Evolutionary conservation across 305 asterid genomes (phyloP), one percentile per base, ranked within the genome.

Genomic region (Fraxinus velutina): DNA sequence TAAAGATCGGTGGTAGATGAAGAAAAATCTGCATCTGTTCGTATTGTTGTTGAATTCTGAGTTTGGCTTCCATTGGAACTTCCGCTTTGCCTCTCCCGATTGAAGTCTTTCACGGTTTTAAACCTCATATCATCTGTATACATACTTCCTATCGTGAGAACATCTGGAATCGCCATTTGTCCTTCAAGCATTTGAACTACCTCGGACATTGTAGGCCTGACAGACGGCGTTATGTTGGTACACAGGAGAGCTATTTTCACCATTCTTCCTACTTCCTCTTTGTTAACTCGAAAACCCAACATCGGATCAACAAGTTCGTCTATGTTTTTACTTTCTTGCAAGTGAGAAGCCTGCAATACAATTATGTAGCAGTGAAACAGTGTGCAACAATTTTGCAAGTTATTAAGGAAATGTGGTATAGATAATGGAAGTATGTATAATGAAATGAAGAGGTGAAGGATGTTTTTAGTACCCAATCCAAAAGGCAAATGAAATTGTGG

Each of bases 101-200:
- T 93, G 60, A 92, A 90, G 81, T 91, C 99, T 85, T 88, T 90
- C 91, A 92, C 87, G 80, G 97, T 94, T 84, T 85, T 90, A 79
- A 91, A 91, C 84, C 98, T 90, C 79, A 92, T 89, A 70, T 95
- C 99, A 21, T 86, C 90, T 0, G 37, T 68, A 29, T 68, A 12
- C 37, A 33, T 68, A 13, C 39, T 68, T 68, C 96, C 89, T 74
- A 84, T 91, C 0, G 92, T 88, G 79, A 84, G 36, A 44, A 79
- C 83, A 47, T 88, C 90, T 2, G 99, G 96, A 79, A 93, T 68
- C 0, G 12, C 83, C 85, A 80, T 87, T 80, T 86, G 81, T 4
- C 93, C 98, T 86, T 95, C 98, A 2, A 95, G 93, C 93, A 94
- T 94, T 75, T 89, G 89, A 50, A 94, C 97, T 0, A 87, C 96